phyloP scores from a whole-genome alignment of 129 eudicot genomes.

The Flaveria trinervia region DNA sequence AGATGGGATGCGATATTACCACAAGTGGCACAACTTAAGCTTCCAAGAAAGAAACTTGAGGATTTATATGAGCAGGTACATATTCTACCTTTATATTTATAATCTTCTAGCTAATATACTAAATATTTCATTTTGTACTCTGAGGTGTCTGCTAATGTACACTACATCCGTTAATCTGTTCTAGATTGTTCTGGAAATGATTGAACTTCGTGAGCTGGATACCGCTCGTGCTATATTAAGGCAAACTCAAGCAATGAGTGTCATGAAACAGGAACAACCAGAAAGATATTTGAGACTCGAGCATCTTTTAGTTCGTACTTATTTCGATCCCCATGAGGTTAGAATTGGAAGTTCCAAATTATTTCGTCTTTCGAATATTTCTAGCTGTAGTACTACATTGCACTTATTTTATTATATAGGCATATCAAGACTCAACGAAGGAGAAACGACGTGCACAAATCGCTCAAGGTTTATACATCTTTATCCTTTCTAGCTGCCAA shows the following conservation, averaged over 20 bases:
- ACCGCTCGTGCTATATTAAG: slow-evolving; percentile 97
- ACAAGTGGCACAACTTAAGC: slow-evolving; percentile 94
- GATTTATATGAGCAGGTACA: slow-evolving; percentile 93
- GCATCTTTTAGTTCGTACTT: slow-evolving; percentile 97
- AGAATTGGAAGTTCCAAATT: not conserved
- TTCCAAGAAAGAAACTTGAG: slow-evolving; percentile 90
- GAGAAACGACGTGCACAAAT: slow-evolving; percentile 93
- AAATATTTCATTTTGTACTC: slow-evolving; percentile 7
- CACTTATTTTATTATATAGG: slow-evolving; percentile 44
- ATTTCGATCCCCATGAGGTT: slow-evolving; percentile 98
- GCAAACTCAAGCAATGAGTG: slow-evolving; percentile 98
- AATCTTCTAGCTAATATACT: not conserved
- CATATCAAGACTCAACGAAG: slow-evolving; percentile 93
- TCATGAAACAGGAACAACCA: slow-evolving; percentile 98
- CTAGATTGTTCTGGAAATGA: slow-evolving; percentile 97
- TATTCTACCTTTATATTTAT: not conserved
- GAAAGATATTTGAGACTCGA: slow-evolving; percentile 95
- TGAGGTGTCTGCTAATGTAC: slow-evolving; percentile 23
- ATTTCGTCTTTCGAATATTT: not conserved
- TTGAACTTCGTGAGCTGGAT: slow-evolving; percentile 96
- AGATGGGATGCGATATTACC: slow-evolving; percentile 98
- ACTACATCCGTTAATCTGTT: slow-evolving; percentile 6
- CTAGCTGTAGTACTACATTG: slow-evolving; percentile 18
- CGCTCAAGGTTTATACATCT: slow-evolving; percentile 69
- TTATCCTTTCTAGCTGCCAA: not conserved